Percentiles rank a stretch among this genome's conserved stretches.
Evolutionary conservation across 75 land plant genomes (phyloP).

Genomic region (Picea sitchensis): DNA sequence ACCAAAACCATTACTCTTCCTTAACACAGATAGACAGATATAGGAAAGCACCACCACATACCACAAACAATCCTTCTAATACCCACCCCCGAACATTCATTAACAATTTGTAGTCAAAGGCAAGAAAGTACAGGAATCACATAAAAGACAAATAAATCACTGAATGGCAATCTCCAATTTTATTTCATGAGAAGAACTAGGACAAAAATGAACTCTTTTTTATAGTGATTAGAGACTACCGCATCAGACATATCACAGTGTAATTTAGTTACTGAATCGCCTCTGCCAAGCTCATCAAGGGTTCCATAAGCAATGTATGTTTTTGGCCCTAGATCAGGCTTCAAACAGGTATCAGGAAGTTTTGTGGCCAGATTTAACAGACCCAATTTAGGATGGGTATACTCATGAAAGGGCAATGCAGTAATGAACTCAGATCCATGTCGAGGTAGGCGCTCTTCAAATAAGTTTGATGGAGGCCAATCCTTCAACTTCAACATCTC

Average conservation of each 20-base stretch:
- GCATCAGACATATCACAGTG: conserved; percentile 97
- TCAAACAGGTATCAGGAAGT: conserved; percentile 47
- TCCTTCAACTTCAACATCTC: conserved; percentile 88
- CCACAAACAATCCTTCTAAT: background rate
- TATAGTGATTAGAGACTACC: conserved; percentile 25
- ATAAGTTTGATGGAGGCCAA: conserved; percentile 84
- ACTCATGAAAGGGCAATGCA: conserved; percentile 79
- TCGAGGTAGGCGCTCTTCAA: conserved; percentile 84
- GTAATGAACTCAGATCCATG: conserved; percentile 79
- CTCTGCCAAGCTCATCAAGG: conserved; percentile 73
- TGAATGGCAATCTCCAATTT: background rate
- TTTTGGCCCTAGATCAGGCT: conserved; percentile 91
- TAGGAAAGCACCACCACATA: background rate
- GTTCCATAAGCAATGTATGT: conserved; percentile 91
- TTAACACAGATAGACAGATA: background rate
- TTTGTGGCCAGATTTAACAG: conserved; percentile 77
- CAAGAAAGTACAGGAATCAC: background rate
- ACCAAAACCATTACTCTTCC: background rate
- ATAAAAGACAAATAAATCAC: background rate
- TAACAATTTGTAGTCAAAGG: background rate
- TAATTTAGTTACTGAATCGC: conserved; percentile 95
- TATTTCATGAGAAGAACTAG: background rate
- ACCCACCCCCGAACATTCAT: background rate
- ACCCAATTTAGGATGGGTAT: conserved; percentile 74
- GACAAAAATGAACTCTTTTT: background rate